Base-by-base conservation (phyloP, 306 rosid genomes). In the Herpetospermum pedunculosum region DNA sequence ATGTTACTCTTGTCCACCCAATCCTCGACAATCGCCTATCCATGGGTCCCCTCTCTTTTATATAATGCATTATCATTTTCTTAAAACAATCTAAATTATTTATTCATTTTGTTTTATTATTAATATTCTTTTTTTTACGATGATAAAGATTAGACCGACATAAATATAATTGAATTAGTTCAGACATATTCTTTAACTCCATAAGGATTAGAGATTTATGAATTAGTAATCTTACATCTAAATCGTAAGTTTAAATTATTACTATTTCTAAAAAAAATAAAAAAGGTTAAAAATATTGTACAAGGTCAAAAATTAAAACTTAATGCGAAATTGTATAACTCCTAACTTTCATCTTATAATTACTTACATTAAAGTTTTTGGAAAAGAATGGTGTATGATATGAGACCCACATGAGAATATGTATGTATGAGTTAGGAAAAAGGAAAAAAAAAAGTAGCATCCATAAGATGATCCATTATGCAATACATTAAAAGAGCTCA, bases 1-100 rank as follows among this genome's bases (percentile, higher is more conserved):
- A 65, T 65, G 72, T 65, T 65, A 65, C 72, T 21, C 72, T 21
- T 65, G 72, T 65, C 72, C 50, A 65, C 72, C 50, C 72, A 25
- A 65, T 38, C 72, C 50, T 65, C 72, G 50, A 65, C 72, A 65
- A 19, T 40, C 11, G 3, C 72, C 25, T 13, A 38, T 65, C 50
- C 70, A 38, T 38, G 50, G 34, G 25, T 3, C 32, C 72, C 18
- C 44, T 18, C 25, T 8, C 7, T 1, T 35, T n/a, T 62, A 4
- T 5, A 26, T 58, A 13, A 57, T 13, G 57, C 28, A 50, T 50
- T 50, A n/a, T 49, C 0, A 3, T 6, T 50, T 19, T 46, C 15
- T 46, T 44, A 12, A 11, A 44, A 44, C 5, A 44, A 44, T 14
- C 5, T 44, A 44, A 44, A 44, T 44, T 9, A 12, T 44, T 0